Percentiles rank a stretch among this genome's conserved stretches.
Conservation (phyloP, 2,329 filamentous ascomycete species). For the Emericellopsis cladophorae region DNA sequence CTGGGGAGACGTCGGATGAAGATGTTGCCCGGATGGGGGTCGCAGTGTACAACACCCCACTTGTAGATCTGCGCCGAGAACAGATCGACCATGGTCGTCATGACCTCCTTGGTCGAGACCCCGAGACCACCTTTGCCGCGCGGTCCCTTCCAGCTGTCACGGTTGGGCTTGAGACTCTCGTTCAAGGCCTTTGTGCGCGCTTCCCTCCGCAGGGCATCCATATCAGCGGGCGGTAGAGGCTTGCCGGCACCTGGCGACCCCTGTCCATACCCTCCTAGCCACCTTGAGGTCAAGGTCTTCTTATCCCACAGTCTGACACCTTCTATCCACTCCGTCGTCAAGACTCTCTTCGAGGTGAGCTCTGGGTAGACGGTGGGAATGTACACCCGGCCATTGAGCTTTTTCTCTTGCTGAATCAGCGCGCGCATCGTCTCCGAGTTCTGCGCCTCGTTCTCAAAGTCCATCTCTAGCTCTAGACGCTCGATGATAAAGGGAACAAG, state of each 20-base stretch:
- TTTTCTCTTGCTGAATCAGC: slow-evolving; percentile 62
- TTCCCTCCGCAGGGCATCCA: slow-evolving; percentile 29
- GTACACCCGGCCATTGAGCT: slow-evolving; percentile 71
- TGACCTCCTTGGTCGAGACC: slow-evolving; percentile 70
- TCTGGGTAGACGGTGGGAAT: slow-evolving; percentile 77
- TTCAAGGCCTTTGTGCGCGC: slow-evolving; percentile 37
- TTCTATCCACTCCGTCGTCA: slow-evolving; percentile 97
- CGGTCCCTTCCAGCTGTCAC: slow-evolving; percentile 64
- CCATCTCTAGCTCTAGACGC: slow-evolving; percentile 82
- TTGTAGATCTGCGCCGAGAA: slow-evolving; percentile 98
- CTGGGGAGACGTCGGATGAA: slow-evolving; percentile 78
- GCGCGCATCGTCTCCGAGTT: slow-evolving; percentile 78
- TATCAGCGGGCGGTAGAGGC: slow-evolving; percentile 40
- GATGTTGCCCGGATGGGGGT: slow-evolving; percentile 95
- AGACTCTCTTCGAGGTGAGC: slow-evolving; percentile 67
- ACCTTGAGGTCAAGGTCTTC: slow-evolving; percentile 60
- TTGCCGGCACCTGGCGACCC: slow-evolving; percentile 69
- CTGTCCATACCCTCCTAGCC: slow-evolving; percentile 64
- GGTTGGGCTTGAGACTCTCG: slow-evolving; percentile 64
- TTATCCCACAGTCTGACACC: slow-evolving; percentile 90
- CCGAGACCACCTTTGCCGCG: slow-evolving; percentile 71
- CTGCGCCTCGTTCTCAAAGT: slow-evolving; percentile 82
- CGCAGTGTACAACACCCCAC: slow-evolving; percentile 91
- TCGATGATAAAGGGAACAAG: slow-evolving; percentile 89
- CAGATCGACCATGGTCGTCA: slow-evolving; percentile 92